These are phyloP conservation scores for Candida ortonii DNA, from an alignment of 805 yeast species.

Conservation along the genomic window DNA sequence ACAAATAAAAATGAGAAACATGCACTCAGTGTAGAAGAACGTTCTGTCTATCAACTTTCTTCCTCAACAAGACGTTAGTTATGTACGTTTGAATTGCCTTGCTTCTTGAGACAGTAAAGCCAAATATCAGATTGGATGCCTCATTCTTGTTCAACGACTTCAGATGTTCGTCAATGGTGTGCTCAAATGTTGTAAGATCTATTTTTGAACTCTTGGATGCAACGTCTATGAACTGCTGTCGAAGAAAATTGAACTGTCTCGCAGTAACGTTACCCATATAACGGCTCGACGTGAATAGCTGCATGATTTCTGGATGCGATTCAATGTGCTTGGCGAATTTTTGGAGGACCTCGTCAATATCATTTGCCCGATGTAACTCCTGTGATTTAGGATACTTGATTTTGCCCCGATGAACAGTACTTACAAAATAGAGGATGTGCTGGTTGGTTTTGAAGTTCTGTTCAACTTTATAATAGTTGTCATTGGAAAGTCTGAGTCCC, in stretches of 20 bases:
- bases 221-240: constrained; percentile 13
- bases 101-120: constrained; percentile 29
- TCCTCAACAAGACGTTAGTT: constrained; percentile 21
- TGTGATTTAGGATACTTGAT: constrained; percentile 17
- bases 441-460: constrained; percentile 12
- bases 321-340: constrained; percentile 16
- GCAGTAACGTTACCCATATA: constrained; percentile 20
- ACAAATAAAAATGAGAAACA: too few species aligned
- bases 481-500: constrained; percentile 19
- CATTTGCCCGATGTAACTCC: constrained; percentile 9
- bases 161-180: constrained; percentile 16
- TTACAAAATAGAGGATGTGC: constrained; percentile 13
- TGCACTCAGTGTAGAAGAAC: constrained; percentile 10
- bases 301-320: constrained; percentile 6
- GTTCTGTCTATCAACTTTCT: constrained; percentile 18
- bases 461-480: constrained; percentile 21
- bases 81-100: constrained; percentile 28
- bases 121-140: constrained; percentile 33
- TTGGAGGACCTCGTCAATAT: constrained; percentile 20
- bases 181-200: constrained; percentile 19
- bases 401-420: constrained; percentile 8
- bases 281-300: constrained; percentile 8
- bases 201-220: constrained; percentile 23
- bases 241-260: constrained; percentile 24
- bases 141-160: constrained; percentile 19